Percentiles rank a stretch among this genome's conserved stretches.
Evolutionary conservation across 495 filamentous ascomycete genomes (phyloP).

Genomic region (Neurospora africana): DNA sequence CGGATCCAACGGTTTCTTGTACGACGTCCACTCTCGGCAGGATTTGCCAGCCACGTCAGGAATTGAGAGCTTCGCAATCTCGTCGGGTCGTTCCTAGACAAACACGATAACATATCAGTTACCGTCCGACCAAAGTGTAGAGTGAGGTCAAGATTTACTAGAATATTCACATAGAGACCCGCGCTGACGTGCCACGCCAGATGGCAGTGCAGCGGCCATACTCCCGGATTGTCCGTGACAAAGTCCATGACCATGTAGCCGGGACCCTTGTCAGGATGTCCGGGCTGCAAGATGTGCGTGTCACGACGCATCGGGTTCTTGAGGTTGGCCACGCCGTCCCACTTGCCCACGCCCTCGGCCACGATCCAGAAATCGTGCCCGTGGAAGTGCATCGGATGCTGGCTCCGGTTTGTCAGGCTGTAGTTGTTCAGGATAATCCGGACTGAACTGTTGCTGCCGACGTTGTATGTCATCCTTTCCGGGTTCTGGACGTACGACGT

Average conservation of each 20-base stretch:
- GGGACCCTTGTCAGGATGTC: not conserved
- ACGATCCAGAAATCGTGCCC: slow-evolving; percentile 51
- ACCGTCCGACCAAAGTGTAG: not conserved
- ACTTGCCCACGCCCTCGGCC: slow-evolving; percentile 20
- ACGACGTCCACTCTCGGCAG: not conserved
- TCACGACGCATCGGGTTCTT: slow-evolving; percentile 26
- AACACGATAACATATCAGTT: not conserved
- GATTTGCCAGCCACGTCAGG: not conserved
- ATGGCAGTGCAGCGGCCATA: slow-evolving; percentile 34
- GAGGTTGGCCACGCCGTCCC: slow-evolving; percentile 9
- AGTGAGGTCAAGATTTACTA: slow-evolving; percentile 4
- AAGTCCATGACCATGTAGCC: slow-evolving; percentile 31
- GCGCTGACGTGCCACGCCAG: slow-evolving; percentile 39
- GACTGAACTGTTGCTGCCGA: slow-evolving; percentile 26
- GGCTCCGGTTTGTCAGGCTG: slow-evolving; percentile 32
- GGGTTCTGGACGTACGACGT: not conserved
- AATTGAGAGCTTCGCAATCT: not conserved
- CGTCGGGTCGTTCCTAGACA: not conserved
- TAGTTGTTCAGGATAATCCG: slow-evolving; percentile 33
- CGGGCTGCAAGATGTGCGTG: slow-evolving; percentile 25
- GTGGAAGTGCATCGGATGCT: slow-evolving; percentile 43
- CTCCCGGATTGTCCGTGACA: slow-evolving; percentile 30
- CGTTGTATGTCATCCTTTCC: not conserved
- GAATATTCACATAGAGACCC: slow-evolving; percentile 34
- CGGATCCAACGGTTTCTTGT: not conserved